phyloP scores from a whole-genome alignment of 768 basidiomycete species.

The Kwoniella sp. region DNA sequence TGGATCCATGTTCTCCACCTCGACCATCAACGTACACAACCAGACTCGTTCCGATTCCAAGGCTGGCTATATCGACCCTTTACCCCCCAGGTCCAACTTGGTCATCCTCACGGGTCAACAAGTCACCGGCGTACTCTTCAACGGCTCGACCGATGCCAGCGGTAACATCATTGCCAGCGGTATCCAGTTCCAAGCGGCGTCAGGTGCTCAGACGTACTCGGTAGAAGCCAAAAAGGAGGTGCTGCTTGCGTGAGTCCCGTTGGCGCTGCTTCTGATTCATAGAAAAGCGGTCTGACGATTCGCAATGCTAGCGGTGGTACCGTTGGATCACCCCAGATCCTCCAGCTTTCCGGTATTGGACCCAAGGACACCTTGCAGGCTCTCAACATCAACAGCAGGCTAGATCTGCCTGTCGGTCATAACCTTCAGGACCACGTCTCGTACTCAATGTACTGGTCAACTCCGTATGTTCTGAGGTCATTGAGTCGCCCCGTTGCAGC shows the following conservation, averaged over 20 bases:
- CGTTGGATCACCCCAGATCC: slow-evolving; percentile 56
- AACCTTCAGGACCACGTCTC: slow-evolving; percentile 65
- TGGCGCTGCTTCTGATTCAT: neutral
- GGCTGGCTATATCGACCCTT: slow-evolving; percentile 63
- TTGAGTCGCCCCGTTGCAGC: neutral
- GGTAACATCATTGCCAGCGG: slow-evolving; percentile 53
- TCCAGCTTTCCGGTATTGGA: slow-evolving; percentile 69
- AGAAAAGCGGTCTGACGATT: neutral
- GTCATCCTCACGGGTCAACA: slow-evolving; percentile 62
- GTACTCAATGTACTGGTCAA: slow-evolving; percentile 43
- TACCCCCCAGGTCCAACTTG: slow-evolving; percentile 62
- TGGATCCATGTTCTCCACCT: slow-evolving; percentile 56
- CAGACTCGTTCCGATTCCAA: slow-evolving; percentile 65
- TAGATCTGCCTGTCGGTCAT: slow-evolving; percentile 69
- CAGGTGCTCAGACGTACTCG: slow-evolving; percentile 49
- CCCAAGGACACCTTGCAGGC: slow-evolving; percentile 59
- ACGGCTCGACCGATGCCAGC: slow-evolving; percentile 37
- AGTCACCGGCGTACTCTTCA: slow-evolving; percentile 58
- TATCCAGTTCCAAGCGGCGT: slow-evolving; percentile 56
- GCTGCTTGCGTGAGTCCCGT: slow-evolving; percentile 50
- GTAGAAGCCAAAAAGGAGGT: slow-evolving; percentile 63
- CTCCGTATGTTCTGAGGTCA: slow-evolving; percentile 21
- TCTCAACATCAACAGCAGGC: slow-evolving; percentile 58
- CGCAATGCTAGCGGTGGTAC: slow-evolving; percentile 51
- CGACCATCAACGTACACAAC: slow-evolving; percentile 61